Evolutionary conservation across 2,329 filamentous ascomycete genomes (phyloP).

Genomic region (Sarocladium brachiariae): DNA sequence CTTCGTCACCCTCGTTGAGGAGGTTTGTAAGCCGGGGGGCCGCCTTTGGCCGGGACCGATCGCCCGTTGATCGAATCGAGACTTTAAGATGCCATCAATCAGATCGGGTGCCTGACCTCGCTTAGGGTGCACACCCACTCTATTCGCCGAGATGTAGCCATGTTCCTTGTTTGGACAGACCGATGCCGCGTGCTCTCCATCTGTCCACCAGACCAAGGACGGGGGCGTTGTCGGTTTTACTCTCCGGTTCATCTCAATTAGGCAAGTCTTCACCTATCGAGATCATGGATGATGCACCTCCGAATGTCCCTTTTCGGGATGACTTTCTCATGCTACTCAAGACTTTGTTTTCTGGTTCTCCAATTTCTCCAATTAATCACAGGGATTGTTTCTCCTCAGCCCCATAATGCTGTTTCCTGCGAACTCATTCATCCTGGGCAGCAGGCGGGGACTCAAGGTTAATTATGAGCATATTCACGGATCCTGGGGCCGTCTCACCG

Average conservation of each 20-base stretch:
- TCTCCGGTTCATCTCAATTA: slow-evolving; percentile 4
- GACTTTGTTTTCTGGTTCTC: not conserved
- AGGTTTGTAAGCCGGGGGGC: not conserved
- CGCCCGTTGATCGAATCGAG: slow-evolving; percentile 3
- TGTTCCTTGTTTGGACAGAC: not conserved
- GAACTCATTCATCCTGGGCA: slow-evolving; percentile 2
- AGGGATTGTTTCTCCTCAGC: not conserved
- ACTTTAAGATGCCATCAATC: not conserved
- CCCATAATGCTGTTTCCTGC: not conserved
- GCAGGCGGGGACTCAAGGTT: not conserved
- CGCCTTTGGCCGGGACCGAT: not conserved
- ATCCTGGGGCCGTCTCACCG: not conserved
- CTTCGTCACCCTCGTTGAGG: not conserved
- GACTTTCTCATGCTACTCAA: not conserved
- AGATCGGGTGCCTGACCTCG: slow-evolving; percentile 7
- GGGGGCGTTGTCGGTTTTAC: not conserved
- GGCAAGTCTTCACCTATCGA: not conserved
- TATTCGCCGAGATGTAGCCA: not conserved
- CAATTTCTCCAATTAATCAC: slow-evolving; percentile 4
- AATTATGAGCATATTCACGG: not conserved
- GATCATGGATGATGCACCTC: slow-evolving; percentile 6
- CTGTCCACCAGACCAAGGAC: not conserved
- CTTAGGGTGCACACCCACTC: not conserved
- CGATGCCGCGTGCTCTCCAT: not conserved
- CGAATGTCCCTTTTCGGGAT: not conserved